Conservation (phyloP, 768 basidiomycete species). For the Leccinum subgranulosum region DNA sequence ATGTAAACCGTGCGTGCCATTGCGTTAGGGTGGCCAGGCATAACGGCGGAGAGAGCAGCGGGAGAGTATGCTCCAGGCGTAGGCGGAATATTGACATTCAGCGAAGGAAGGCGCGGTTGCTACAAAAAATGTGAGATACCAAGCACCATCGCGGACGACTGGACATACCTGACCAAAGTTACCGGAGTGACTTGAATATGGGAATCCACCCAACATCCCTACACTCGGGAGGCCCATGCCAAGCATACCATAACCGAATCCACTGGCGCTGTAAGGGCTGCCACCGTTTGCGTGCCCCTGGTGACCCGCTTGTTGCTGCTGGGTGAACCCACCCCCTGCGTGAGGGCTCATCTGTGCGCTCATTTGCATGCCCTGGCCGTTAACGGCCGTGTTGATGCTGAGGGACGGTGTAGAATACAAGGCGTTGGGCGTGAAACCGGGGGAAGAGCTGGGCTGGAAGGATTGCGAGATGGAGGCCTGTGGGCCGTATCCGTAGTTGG, state of each 20-base stretch:
- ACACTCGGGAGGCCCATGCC: conserved; percentile 78
- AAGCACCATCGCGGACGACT: not conserved
- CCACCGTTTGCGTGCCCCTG: conserved; percentile 44
- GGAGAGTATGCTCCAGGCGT: conserved; percentile 77
- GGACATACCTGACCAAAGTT: conserved; percentile 61
- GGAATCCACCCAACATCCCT: conserved; percentile 69
- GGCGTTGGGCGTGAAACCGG: conserved; percentile 51
- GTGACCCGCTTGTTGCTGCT: conserved; percentile 31
- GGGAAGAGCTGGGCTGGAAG: conserved; percentile 44
- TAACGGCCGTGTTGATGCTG: conserved; percentile 56
- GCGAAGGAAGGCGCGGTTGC: conserved; percentile 53
- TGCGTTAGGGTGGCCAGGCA: conserved; percentile 53
- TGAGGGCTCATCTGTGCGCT: conserved; percentile 69
- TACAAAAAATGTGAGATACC: conserved; percentile 35
- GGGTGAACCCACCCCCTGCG: conserved; percentile 51
- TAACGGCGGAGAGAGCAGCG: conserved; percentile 71
- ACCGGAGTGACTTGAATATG: conserved; percentile 68
- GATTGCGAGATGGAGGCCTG: conserved; percentile 62
- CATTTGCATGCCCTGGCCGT: conserved; percentile 45
- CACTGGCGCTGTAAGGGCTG: conserved; percentile 50
- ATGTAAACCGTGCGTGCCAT: conserved; percentile 94
- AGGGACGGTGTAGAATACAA: conserved; percentile 74
- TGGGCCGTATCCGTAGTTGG: conserved; percentile 85
- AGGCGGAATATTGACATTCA: conserved; percentile 65
- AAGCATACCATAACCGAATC: conserved; percentile 68